These are phyloP conservation scores for Gentiana straminea DNA, from an alignment of 257 asterid species.

Conservation along the genomic window DNA sequence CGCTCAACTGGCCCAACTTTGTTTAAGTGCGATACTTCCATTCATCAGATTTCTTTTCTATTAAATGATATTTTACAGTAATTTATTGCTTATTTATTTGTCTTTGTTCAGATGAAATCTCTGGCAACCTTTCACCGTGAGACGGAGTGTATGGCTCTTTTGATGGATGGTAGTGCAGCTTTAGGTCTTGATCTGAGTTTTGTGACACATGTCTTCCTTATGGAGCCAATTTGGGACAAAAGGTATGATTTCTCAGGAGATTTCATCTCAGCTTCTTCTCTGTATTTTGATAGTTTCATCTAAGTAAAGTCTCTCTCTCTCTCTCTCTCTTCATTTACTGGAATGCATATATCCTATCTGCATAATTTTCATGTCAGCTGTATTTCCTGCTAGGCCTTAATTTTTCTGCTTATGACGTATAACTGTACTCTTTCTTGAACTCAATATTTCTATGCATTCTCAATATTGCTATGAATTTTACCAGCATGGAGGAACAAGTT, in stretches of 20 bases:
- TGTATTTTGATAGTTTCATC: not conserved
- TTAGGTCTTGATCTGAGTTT: slow-evolving; percentile 97
- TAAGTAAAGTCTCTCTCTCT: not conserved
- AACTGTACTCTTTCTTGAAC: not conserved
- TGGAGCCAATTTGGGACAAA: slow-evolving; percentile 99
- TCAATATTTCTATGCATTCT: slow-evolving; percentile 15
- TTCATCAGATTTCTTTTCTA: too few relatives aligned
- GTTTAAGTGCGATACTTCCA: too few relatives aligned
- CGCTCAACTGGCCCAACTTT: too few relatives aligned
- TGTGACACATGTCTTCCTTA: slow-evolving; percentile 84
- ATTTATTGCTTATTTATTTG: not conserved
- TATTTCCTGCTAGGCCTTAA: not conserved
- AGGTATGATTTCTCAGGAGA: slow-evolving; percentile 36
- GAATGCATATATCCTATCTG: not conserved
- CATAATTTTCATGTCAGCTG: not conserved
- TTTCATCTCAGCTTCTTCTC: not conserved
- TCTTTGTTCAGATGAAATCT: slow-evolving; percentile 58
- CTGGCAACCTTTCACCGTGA: slow-evolving; percentile 79
- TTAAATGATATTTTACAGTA: too few relatives aligned
- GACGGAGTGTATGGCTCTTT: slow-evolving; percentile 81
- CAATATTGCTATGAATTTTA: slow-evolving; percentile 9
- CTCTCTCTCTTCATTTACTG: not conserved
- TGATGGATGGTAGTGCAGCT: slow-evolving; percentile 99
- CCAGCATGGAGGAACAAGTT: slow-evolving; percentile 98
- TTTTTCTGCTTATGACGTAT: not conserved